Conservation (phyloP, 1,284 basidiomycete species). For the Cryptococcus amylolentus region DNA sequence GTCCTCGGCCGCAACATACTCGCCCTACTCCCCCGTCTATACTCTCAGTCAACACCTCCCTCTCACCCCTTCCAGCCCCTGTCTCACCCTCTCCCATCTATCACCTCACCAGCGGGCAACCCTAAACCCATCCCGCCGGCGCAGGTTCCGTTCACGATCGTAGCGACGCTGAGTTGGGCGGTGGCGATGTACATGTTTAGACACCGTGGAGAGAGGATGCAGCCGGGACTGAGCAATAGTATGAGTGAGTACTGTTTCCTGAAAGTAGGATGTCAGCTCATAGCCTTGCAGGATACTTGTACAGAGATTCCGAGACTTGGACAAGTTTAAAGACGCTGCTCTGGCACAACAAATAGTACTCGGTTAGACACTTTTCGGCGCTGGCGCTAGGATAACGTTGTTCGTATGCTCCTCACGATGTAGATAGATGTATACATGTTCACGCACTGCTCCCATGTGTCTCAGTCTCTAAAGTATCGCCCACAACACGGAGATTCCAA, state of each 20-base stretch:
- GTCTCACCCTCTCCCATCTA: conserved; percentile 37
- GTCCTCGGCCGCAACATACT: conserved; percentile 84
- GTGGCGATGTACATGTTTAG: conserved; percentile 96
- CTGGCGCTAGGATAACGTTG: too few species aligned
- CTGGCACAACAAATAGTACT: conserved; percentile 68
- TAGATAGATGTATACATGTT: too few species aligned
- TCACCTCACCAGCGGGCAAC: conserved; percentile 41
- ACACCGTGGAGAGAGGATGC: conserved; percentile 77
- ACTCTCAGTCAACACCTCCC: conserved; percentile 41
- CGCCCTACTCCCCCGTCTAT: conserved; percentile 72
- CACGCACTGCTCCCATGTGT: too few species aligned
- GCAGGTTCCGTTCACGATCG: conserved; percentile 74
- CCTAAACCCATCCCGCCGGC: conserved; percentile 73
- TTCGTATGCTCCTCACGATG: too few species aligned
- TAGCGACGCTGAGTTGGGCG: conserved; percentile 90
- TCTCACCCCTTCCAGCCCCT: conserved; percentile 35
- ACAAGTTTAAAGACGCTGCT: conserved; percentile 64
- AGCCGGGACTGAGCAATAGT: conserved; percentile 74
- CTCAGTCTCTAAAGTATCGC: too few species aligned
- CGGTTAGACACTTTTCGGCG: too few species aligned
- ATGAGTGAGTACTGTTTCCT: conserved; percentile 47
- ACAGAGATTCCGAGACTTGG: conserved; percentile 75
- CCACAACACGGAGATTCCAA: too few species aligned
- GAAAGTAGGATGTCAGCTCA: background rate
- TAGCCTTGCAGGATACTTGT: conserved; percentile 58